A percentile compares a stretch with the other conserved stretches of the same genome.
phyloP scores from a whole-genome alignment of 345 rosid genomes.

The Moricandia moricandioides region DNA sequence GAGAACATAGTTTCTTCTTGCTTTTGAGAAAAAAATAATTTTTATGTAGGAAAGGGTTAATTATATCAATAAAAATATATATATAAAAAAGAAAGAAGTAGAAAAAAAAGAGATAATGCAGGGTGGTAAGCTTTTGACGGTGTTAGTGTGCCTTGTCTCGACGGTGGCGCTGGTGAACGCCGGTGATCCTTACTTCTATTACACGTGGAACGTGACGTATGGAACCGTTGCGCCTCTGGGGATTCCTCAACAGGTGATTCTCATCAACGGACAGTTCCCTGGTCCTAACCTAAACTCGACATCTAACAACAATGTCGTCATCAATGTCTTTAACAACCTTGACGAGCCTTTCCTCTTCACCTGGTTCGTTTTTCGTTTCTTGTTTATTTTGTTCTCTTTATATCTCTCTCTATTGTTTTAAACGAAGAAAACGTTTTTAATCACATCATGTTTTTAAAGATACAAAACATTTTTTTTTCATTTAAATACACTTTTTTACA shows the following conservation, averaged over 20 bases:
- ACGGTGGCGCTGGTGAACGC: conserved; percentile 44
- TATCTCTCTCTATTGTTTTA: not conserved
- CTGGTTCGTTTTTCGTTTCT: conserved; percentile 55
- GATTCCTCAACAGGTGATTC: conserved; percentile 69
- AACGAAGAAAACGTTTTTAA: not conserved
- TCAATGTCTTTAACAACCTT: conserved; percentile 75
- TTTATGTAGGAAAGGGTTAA: conserved; percentile 23
- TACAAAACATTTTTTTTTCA: not conserved
- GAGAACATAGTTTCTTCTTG: conserved; percentile 45
- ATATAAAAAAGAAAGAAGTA: conserved; percentile 5
- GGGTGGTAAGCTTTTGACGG: conserved; percentile 39
- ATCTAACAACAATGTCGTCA: conserved; percentile 61
- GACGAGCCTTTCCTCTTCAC: conserved; percentile 79
- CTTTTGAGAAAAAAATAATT: conserved; percentile 13
- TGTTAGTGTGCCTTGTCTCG: conserved; percentile 41
- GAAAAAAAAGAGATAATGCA: conserved; percentile 22
- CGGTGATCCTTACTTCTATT: conserved; percentile 68
- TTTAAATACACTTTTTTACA: not conserved
- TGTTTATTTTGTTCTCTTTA: conserved; percentile 33
- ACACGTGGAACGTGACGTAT: conserved; percentile 76
- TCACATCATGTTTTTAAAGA: not conserved
- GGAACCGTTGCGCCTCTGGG: conserved; percentile 75
- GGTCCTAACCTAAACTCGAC: conserved; percentile 81
- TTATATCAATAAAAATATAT: conserved; percentile 5
- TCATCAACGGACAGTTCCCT: conserved; percentile 72